phyloP scores from a whole-genome alignment of 306 rosid genomes.

The Morella rubra region DNA sequence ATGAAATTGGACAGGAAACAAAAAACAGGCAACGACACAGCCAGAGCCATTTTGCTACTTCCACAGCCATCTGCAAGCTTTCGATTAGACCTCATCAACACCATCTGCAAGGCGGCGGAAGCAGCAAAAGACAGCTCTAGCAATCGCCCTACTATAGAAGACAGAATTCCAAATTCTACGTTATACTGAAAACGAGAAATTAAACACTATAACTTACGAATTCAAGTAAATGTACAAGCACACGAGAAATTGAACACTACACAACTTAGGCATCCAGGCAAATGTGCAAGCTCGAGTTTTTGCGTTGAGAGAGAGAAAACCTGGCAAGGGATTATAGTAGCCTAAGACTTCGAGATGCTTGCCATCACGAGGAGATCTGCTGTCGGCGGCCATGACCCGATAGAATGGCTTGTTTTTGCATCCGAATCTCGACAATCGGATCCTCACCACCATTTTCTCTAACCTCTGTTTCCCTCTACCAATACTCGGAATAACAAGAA shows the following conservation, averaged over 20 bases:
- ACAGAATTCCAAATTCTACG: neutral
- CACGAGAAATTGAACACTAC: no score
- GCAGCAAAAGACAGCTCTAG: neutral
- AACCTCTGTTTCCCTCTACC: neutral
- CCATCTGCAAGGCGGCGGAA: neutral
- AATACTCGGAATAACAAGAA: neutral
- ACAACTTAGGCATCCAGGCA: no score
- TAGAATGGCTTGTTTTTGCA: slow-evolving; percentile 88
- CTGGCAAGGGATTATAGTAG: slow-evolving; percentile 88
- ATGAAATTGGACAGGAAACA: neutral
- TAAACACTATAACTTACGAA: no score
- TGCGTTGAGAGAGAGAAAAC: slow-evolving; percentile 26
- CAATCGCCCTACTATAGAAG: neutral
- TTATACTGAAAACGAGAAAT: no score
- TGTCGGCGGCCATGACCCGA: slow-evolving; percentile 89
- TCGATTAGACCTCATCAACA: neutral
- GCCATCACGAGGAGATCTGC: slow-evolving; percentile 92
- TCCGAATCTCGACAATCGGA: slow-evolving; percentile 81
- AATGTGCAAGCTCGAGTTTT: no score
- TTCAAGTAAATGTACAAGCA: no score
- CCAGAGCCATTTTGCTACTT: neutral
- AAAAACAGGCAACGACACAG: neutral
- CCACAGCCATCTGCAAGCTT: neutral
- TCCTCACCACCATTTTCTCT: slow-evolving; percentile 73
- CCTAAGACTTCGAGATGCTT: slow-evolving; percentile 89